Evolutionary conservation across 2,329 filamentous ascomycete species (phyloP).

Genomic region (Aspergillus sp.): DNA sequence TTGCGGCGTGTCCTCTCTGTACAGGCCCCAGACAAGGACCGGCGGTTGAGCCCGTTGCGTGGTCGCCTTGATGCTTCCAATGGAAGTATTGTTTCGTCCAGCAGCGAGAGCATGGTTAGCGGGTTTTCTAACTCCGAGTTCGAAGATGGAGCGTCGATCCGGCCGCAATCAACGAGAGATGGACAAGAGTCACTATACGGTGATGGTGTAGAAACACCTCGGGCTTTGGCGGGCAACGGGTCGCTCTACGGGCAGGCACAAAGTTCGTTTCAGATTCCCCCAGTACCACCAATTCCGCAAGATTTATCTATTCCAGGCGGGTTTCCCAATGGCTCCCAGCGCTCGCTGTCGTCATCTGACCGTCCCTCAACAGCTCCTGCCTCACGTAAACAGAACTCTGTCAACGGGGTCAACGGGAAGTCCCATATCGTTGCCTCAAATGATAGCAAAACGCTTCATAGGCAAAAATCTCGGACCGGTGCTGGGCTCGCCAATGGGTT

Average conservation of each 20-base stretch:
- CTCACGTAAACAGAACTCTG: slow-evolving; percentile 19
- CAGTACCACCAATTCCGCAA: slow-evolving; percentile 47
- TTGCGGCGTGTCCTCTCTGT: slow-evolving; percentile 49
- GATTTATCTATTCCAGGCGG: slow-evolving; percentile 43
- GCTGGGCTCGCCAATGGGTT: slow-evolving; percentile 26
- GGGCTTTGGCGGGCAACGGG: slow-evolving; percentile 21
- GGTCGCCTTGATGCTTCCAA: slow-evolving; percentile 35
- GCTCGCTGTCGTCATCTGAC: slow-evolving; percentile 28
- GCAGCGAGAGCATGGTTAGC: slow-evolving; percentile 49
- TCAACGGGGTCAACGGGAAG: slow-evolving; percentile 25
- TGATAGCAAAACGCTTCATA: slow-evolving; percentile 30
- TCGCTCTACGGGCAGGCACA: slow-evolving; percentile 17
- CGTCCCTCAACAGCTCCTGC: slow-evolving; percentile 36
- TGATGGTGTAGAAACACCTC: slow-evolving; percentile 35
- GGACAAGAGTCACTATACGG: slow-evolving; percentile 19
- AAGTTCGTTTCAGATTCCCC: slow-evolving; percentile 34
- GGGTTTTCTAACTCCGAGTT: slow-evolving; percentile 39
- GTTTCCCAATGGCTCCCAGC: slow-evolving; percentile 41
- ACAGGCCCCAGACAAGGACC: slow-evolving; percentile 32
- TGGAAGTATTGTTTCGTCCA: slow-evolving; percentile 38
- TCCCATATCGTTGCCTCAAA: slow-evolving; percentile 17
- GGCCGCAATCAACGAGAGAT: slow-evolving; percentile 28
- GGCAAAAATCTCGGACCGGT: slow-evolving; percentile 37
- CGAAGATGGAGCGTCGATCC: slow-evolving; percentile 28
- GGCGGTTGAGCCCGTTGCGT: slow-evolving; percentile 46